Base-by-base conservation (phyloP, 1,284 basidiomycete genomes). In the Chalciporus sp. region DNA sequence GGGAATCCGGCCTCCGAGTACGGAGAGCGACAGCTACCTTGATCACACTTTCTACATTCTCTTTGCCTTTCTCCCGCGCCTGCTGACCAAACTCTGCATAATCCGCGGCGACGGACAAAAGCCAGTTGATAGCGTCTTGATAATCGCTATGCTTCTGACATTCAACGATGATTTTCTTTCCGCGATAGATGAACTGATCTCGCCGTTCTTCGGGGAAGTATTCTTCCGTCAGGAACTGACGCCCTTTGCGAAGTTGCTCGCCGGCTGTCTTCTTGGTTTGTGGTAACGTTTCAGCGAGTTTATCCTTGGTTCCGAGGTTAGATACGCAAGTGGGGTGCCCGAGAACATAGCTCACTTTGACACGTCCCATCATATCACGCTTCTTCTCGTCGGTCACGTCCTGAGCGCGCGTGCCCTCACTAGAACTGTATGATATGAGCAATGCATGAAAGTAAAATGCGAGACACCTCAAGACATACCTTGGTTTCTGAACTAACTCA, bases 61-160 rank as follows among this genome's bases (percentile, higher is more conserved):
- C 74, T 28, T 75, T 72, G 14, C 74, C 75, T n/a, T 74, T 70
- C 19, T 72, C 68, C 23, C 77, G 73, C 19, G 83, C 74, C 19
- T 70, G 73, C 42, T 75, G 76, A n/a, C 85, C 85, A 61, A 90
- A 84, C 4, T 76, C 74, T 42, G 84, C 82, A 74, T 96, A 98
- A 66, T 90, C 85, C 66, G 87, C 83, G n/a, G 90, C 67, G 55
- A 82, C 79, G 48, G 78, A 75, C 43, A 95, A 76, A 35, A 94
- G 77, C 90, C 92, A 95, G 17, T 74, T 75, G 60, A 95, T 82
- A 35, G 88, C 85, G 52, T 84, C 86, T 64, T 95, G 91, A 74
- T 97, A 98, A 67, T 96, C 91, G 55, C 87, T 82, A 74, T 96
- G 93, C 68, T 89, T 86, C 76, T 98, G 95, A 73, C 92, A 94